phyloP scores from a whole-genome alignment of 257 asterid species.

The Asclepias syriaca region DNA sequence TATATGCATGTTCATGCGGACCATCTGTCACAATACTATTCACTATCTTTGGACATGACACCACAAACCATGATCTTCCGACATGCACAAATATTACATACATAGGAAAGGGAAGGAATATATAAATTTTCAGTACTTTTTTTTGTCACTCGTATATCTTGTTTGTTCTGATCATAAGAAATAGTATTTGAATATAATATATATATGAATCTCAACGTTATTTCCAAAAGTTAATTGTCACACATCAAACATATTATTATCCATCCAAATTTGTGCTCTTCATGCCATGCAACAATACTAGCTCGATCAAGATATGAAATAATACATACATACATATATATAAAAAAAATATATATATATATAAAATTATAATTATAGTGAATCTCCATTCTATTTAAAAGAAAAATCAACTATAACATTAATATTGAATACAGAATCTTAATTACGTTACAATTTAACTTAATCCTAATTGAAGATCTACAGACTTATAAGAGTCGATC shows the following conservation, averaged over 20 bases:
- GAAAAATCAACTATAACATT: no score
- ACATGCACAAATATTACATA: constrained; percentile 2
- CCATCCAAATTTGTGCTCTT: neutral
- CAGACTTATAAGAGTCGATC: constrained; percentile 27
- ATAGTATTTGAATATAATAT: neutral
- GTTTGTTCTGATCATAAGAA: neutral
- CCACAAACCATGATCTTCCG: neutral
- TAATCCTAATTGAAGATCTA: constrained; percentile 79
- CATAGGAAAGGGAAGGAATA: neutral
- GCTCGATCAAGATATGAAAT: no score
- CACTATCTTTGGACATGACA: neutral
- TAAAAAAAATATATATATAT: no score
- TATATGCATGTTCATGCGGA: neutral
- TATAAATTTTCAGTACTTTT: neutral
- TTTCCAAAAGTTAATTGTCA: no score
- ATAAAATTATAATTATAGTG: no score
- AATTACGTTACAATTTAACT: no score
- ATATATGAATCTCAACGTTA: no score
- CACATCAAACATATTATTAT: no score
- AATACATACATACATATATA: no score
- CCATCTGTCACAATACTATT: neutral
- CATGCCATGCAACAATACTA: neutral
- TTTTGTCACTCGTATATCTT: neutral
- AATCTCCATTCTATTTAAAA: no score
- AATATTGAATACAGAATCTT: no score